These are phyloP conservation scores for Coemansia sp. DNA, from an alignment of 192 early-diverging fungal species.

Conservation along the genomic window DNA sequence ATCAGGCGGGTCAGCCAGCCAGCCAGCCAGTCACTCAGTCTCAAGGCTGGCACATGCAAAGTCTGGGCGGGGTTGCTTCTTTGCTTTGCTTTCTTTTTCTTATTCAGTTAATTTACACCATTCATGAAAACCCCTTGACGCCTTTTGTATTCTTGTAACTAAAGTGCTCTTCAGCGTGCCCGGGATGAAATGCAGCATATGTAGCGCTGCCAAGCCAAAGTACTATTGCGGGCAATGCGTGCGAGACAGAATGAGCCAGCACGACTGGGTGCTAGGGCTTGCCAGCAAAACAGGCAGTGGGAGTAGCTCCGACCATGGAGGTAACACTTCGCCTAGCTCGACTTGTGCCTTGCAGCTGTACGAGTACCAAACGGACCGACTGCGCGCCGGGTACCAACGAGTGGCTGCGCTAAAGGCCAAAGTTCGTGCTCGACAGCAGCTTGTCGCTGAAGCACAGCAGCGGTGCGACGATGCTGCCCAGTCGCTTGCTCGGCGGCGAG, in stretches of 20 bases:
- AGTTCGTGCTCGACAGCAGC: slow-evolving; percentile 39
- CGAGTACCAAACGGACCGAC: slow-evolving; percentile 30
- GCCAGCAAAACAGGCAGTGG: not conserved
- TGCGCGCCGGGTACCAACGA: slow-evolving; percentile 30
- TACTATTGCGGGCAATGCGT: slow-evolving; percentile 52
- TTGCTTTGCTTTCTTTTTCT: not conserved
- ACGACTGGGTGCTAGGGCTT: slow-evolving; percentile 30
- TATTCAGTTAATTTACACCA: not conserved
- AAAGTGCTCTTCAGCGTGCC: not conserved
- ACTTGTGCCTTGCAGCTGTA: slow-evolving; percentile 19
- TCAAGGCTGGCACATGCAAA: not conserved
- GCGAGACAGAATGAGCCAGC: slow-evolving; percentile 43
- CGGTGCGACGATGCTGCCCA: slow-evolving; percentile 10
- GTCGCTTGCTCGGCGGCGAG: slow-evolving; percentile 1
- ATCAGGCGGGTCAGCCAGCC: not conserved
- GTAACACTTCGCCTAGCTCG: slow-evolving; percentile 7
- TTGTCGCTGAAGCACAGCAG: slow-evolving; percentile 26
- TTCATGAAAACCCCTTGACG: not conserved
- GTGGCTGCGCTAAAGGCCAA: slow-evolving; percentile 24
- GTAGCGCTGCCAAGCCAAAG: slow-evolving; percentile 25
- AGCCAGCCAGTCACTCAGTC: not conserved
- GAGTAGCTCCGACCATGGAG: not conserved
- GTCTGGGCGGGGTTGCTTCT: not conserved
- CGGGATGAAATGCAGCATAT: slow-evolving; percentile 56
- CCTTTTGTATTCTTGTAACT: not conserved